Conservation (phyloP, 2,329 filamentous ascomycete genomes). For the Ophiostoma tasmaniense region DNA sequence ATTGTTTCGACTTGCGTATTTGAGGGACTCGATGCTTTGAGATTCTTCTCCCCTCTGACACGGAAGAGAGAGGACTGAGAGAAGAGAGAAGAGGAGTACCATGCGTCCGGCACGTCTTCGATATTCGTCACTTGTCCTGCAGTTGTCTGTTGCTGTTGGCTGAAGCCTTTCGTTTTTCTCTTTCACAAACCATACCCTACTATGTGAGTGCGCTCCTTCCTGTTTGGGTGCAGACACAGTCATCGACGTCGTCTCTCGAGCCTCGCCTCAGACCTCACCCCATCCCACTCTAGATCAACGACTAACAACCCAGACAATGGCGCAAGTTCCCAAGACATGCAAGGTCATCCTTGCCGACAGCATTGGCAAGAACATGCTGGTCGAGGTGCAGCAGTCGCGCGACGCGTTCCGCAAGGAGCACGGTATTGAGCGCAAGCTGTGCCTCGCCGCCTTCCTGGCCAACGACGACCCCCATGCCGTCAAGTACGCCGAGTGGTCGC, state of each 20-base stretch:
- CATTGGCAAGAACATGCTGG: conserved; percentile 73
- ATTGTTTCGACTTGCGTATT: conserved; percentile 1
- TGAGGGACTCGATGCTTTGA: not conserved
- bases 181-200: not conserved
- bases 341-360: conserved; percentile 86
- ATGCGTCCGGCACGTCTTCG: conserved; percentile 9
- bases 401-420: conserved; percentile 54
- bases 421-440: conserved; percentile 47
- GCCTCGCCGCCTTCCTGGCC: conserved; percentile 83
- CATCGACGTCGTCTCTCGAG: not conserved
- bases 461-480: conserved; percentile 84
- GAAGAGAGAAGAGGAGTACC: conserved; percentile 9
- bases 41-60: conserved; percentile 5
- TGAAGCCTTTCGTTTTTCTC: not conserved
- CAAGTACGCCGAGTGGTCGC: conserved; percentile 95
- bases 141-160: conserved; percentile 9
- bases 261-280: not conserved
- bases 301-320: conserved; percentile 27
- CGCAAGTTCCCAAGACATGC: conserved; percentile 58
- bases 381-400: conserved; percentile 69
- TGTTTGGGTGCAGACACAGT: not conserved
- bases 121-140: conserved; percentile 4
- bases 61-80: not conserved
- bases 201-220: not conserved
- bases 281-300: not conserved